phyloP scores from a whole-genome alignment of 2,329 filamentous ascomycete genomes.

The Paraconiothyrium brasiliense region DNA sequence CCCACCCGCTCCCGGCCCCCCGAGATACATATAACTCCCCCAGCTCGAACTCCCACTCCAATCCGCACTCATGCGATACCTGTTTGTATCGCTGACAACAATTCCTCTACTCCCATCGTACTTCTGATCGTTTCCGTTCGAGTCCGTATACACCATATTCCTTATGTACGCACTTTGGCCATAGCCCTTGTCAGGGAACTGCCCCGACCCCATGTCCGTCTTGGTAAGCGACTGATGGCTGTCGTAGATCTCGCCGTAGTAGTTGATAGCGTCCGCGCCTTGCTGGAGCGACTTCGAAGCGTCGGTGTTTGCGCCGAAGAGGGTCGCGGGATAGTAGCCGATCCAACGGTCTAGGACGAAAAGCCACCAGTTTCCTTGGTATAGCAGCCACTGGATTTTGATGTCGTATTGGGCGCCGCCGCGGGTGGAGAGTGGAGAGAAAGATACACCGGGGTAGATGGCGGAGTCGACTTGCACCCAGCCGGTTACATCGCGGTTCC shows the following conservation, averaged over 20 bases:
- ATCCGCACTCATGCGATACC: constrained; percentile 21
- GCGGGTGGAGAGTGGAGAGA: constrained; percentile 20
- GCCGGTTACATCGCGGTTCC: constrained; percentile 27
- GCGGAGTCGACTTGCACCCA: constrained; percentile 26
- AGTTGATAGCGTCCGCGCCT: constrained; percentile 19
- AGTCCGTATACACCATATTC: constrained; percentile 27
- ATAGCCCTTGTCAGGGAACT: constrained; percentile 24
- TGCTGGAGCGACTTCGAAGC: constrained; percentile 16
- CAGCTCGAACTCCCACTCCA: constrained; percentile 14
- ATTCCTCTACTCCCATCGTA: constrained; percentile 25
- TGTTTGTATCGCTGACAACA: constrained; percentile 24
- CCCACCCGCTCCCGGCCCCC: constrained; percentile 27
- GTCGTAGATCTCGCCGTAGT: constrained; percentile 30
- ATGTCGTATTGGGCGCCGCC: constrained; percentile 27
- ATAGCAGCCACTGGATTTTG: constrained; percentile 24
- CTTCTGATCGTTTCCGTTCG: constrained; percentile 9
- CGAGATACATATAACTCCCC: constrained; percentile 27
- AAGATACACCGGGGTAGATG: constrained; percentile 25
- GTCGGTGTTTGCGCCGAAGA: constrained; percentile 26
- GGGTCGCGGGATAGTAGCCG: constrained; percentile 25
- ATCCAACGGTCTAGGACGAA: constrained; percentile 28
- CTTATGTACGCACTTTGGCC: constrained; percentile 23
- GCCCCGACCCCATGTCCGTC: constrained; percentile 27
- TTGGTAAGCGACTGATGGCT: constrained; percentile 20
- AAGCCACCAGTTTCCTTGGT: constrained; percentile 30